A percentile compares a stretch with the other conserved stretches of the same genome.
Evolutionary conservation across 2,329 filamentous ascomycete genomes (phyloP).

Genomic region (Didymella pomorum): DNA sequence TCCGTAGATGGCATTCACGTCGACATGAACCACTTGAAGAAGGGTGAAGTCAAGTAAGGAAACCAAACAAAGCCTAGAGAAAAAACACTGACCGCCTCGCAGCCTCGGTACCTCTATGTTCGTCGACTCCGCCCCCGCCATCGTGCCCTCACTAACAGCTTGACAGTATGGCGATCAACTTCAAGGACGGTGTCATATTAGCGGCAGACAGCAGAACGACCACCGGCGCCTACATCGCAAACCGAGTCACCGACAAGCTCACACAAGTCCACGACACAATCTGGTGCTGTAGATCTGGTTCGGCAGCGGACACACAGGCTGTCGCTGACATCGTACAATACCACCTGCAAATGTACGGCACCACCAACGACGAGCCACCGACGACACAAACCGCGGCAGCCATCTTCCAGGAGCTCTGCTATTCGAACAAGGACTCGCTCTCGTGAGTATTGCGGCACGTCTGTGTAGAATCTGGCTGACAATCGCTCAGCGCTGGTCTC

Average conservation of each 20-base stretch:
- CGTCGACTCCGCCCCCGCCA: slow-evolving; percentile 48
- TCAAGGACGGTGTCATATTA: slow-evolving; percentile 98
- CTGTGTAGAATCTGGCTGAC: slow-evolving; percentile 28
- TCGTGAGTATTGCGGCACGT: slow-evolving; percentile 65
- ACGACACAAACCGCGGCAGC: slow-evolving; percentile 95
- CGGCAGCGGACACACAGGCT: slow-evolving; percentile 95
- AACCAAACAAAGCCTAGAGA: neutral
- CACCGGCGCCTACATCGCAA: slow-evolving; percentile 97
- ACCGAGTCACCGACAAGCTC: slow-evolving; percentile 98
- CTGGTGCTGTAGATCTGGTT: slow-evolving; percentile 98
- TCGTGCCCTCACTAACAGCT: slow-evolving; percentile 34
- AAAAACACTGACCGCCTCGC: slow-evolving; percentile 34
- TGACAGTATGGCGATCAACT: slow-evolving; percentile 94
- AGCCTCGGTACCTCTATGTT: slow-evolving; percentile 98
- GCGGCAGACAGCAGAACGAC: slow-evolving; percentile 97
- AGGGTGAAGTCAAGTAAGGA: slow-evolving; percentile 96
- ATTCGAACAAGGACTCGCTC: slow-evolving; percentile 93
- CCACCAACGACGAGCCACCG: slow-evolving; percentile 86
- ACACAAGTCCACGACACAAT: slow-evolving; percentile 98
- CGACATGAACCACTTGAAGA: slow-evolving; percentile 98
- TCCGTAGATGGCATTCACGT: slow-evolving; percentile 94
- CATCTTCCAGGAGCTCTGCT: slow-evolving; percentile 98
- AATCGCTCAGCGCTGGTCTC: slow-evolving; percentile 76
- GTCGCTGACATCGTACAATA: slow-evolving; percentile 98
- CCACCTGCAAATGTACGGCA: slow-evolving; percentile 90